Percentiles rank a stretch among this genome's conserved stretches.
Conservation (phyloP, 2,329 filamentous ascomycete genomes). For the Aulographum hederae region DNA sequence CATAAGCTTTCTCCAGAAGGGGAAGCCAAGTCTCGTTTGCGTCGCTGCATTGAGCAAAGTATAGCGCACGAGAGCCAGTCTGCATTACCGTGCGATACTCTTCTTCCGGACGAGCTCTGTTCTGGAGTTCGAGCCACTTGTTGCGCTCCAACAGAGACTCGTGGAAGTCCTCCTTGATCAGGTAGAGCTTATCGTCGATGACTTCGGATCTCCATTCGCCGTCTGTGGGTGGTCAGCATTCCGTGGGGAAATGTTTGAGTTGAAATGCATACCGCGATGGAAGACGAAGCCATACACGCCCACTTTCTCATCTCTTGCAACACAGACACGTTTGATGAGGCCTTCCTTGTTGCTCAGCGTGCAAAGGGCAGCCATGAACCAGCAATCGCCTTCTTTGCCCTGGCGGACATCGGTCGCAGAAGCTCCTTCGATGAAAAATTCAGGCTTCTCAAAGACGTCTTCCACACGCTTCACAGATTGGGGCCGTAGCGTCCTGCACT, state of each 20-base stretch:
- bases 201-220: constrained; percentile 68
- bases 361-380: constrained; percentile 65
- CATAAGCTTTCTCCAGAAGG: constrained; percentile 65
- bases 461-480: constrained; percentile 58
- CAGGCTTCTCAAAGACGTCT: constrained; percentile 60
- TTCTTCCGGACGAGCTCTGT: constrained; percentile 52
- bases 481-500: constrained; percentile 29
- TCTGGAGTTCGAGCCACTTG: constrained; percentile 51
- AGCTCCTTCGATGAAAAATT: constrained; percentile 62
- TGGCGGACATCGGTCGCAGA: constrained; percentile 63
- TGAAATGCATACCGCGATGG: too few relatives aligned
- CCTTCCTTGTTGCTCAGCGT: constrained; percentile 54
- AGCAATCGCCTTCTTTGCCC: constrained; percentile 64
- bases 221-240: too few relatives aligned
- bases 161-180: constrained; percentile 68
- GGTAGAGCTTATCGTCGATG: constrained; percentile 76
- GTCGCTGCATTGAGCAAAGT: constrained; percentile 59
- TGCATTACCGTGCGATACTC: constrained; percentile 55
- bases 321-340: constrained; percentile 55
- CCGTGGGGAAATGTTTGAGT: neutral
- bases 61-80: constrained; percentile 57
- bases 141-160: constrained; percentile 54
- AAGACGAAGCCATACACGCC: constrained; percentile 81
- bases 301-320: constrained; percentile 51
- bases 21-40: constrained; percentile 72